phyloP scores from a whole-genome alignment of 2,329 filamentous ascomycete species.

The Diplocarpon mali region DNA sequence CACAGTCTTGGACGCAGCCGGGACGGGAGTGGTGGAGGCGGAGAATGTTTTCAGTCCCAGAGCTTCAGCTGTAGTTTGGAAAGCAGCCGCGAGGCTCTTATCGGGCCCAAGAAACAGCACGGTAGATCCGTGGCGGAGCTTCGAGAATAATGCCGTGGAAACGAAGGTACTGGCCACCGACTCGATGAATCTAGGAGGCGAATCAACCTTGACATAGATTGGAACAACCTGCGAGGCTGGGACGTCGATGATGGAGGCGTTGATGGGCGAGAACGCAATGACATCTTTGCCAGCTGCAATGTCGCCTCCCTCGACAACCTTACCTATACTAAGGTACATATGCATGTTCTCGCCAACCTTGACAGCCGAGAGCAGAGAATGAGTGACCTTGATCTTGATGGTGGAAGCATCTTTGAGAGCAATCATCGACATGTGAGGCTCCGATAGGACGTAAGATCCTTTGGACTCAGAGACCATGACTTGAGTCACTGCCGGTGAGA shows the following conservation, averaged over 20 bases:
- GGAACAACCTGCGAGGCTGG: constrained; percentile 5
- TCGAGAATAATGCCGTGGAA: constrained; percentile 5
- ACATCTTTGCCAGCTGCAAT: constrained; percentile 7
- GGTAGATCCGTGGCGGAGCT: constrained; percentile 8
- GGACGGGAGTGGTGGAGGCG: constrained; percentile 5
- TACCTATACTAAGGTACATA: constrained; percentile 8
- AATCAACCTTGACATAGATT: constrained; percentile 10
- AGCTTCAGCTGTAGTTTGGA: constrained; percentile 4
- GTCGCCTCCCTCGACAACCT: constrained; percentile 5
- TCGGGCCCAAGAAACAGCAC: constrained; percentile 6
- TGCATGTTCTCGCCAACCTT: constrained; percentile 6
- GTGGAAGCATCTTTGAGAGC: constrained; percentile 1
- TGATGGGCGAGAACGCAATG: constrained; percentile 6
- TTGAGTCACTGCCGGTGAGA: constrained; percentile 4
- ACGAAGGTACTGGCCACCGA: constrained; percentile 8
- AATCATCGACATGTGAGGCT: constrained; percentile 3
- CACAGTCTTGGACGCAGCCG: constrained; percentile 1
- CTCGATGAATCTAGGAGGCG: constrained; percentile 9
- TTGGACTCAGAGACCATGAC: constrained; percentile 3
- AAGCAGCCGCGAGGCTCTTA: constrained; percentile 5
- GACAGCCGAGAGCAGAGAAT: constrained; percentile 4
- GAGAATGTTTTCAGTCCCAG: constrained; percentile 6
- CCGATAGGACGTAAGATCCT: constrained; percentile 3
- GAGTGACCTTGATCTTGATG: constrained; percentile 7
- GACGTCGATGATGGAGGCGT: constrained; percentile 5